These are phyloP conservation scores for Hymenoscyphus scutula DNA, from an alignment of 2,329 filamentous ascomycete species.

Conservation along the genomic window DNA sequence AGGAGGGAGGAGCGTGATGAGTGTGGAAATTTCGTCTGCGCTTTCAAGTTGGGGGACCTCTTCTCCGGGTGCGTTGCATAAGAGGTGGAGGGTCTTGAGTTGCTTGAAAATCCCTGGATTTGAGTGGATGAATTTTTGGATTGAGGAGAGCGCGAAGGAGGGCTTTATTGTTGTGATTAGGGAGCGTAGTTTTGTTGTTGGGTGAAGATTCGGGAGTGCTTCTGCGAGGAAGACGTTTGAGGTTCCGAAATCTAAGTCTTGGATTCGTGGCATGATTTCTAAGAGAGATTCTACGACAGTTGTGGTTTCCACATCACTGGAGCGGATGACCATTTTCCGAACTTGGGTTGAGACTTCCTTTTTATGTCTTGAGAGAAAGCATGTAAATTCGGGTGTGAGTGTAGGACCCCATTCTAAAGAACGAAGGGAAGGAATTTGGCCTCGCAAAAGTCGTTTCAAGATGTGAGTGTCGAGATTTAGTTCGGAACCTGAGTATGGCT, in stretches of 20 bases:
- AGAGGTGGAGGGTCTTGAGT: constrained; percentile 6
- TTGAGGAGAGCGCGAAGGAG: not conserved
- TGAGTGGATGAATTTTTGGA: constrained; percentile 4
- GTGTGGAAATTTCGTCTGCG: not conserved
- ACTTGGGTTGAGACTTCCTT: not conserved
- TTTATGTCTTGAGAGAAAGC: not conserved
- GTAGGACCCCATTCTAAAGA: constrained; percentile 10
- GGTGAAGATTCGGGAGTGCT: not conserved
- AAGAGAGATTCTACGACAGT: not conserved
- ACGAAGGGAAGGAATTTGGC: constrained; percentile 4
- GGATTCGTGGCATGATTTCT: constrained; percentile 3
- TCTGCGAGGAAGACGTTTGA: not conserved
- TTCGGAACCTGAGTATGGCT: not conserved
- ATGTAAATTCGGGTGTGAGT: not conserved
- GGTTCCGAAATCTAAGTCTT: constrained; percentile 2
- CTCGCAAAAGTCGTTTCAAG: not conserved
- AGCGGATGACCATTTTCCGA: not conserved
- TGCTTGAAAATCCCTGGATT: not conserved
- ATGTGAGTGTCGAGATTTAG: constrained; percentile 3
- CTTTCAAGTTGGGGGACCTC: constrained; percentile 1
- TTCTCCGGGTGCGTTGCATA: not conserved
- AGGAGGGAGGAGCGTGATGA: not conserved
- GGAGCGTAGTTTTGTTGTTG: not conserved
- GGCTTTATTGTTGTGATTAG: not conserved
- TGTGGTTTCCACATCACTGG: not conserved